Conservation (phyloP, 148 eudicot genomes). For the Chenopodium formosanum region DNA sequence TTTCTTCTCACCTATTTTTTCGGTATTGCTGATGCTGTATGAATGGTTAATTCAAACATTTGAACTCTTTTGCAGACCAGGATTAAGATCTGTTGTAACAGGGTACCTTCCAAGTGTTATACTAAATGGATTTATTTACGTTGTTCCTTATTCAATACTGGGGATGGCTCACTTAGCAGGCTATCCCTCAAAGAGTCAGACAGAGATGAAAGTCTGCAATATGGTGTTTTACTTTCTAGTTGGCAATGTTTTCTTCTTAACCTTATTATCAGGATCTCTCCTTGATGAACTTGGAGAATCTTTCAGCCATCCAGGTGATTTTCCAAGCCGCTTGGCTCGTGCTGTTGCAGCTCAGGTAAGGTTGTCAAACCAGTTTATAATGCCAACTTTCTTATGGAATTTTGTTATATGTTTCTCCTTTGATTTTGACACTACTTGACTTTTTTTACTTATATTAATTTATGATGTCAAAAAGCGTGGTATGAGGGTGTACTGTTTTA, state of each 20-base stretch:
- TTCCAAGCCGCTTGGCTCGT: conserved; percentile 80
- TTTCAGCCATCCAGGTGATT: conserved; percentile 60
- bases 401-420: not conserved
- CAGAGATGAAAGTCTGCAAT: conserved; percentile 76
- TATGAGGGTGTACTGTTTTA: not conserved
- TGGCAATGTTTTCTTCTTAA: conserved; percentile 84
- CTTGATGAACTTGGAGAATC: conserved; percentile 88
- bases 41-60: conserved; percentile 8
- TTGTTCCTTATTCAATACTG: conserved; percentile 80
- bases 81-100: conserved; percentile 66
- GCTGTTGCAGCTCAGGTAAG: conserved; percentile 89
- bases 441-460: not conserved
- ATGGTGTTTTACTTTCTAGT: conserved; percentile 91
- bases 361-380: not conserved
- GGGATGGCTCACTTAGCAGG: conserved; percentile 74
- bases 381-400: not conserved
- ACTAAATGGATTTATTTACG: conserved; percentile 71
- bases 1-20: not conserved
- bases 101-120: conserved; percentile 91
- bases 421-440: not conserved
- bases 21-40: not conserved
- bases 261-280: conserved; percentile 82
- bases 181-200: conserved; percentile 66
- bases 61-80: conserved; percentile 57
- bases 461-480: not conserved